Base-by-base conservation (phyloP, 2,329 filamentous ascomycete species). In the Xylaria hypoxylon region DNA sequence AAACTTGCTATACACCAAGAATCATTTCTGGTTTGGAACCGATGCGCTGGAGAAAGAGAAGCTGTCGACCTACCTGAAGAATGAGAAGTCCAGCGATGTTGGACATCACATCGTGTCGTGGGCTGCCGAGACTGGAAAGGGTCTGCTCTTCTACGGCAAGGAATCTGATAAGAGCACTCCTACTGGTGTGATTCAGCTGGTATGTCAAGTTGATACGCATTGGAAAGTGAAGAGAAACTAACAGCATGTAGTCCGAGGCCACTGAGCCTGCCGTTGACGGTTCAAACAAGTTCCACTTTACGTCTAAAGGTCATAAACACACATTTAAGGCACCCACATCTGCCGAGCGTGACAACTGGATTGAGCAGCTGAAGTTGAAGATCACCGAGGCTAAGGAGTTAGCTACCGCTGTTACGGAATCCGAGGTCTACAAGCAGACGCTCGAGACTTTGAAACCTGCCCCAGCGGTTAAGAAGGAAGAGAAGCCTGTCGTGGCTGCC, bases 101-200 rank as follows among this genome's bases (percentile, higher is more conserved):
- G 90, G 92, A 68, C 91, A 96, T 83, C 87, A 92, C 72, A 91
- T 91, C 74, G 91, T 89, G 73, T 92, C 96, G 40, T 97, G 96
- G 93, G 93, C 95, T 70, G 90, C 89, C 73, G 89, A 97, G 86
- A 97, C 95, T 66, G 95, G 95, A 80, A 97, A 97, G 86, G 96
- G 96, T 77, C 91, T 98, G 22, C 85, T 98, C 47, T 97, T 96
- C 87, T 92, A 93, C 81, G 90, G 91, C 81, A 94, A 95, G 89
- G 90, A 92, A 81, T 85, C 87, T 59, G 92, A 97, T 82, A 97
- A 96, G 89, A 85, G 88, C 71, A 86, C 87, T 67, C 94, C 95
- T 68, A 86, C 89, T 73, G 91, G 93, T 76, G 90, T 96, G 75
- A 90, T 98, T 80, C 92, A 93, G 81, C 83, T 97, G 79, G 93